Base-by-base conservation (phyloP, 768 basidiomycete genomes). In the Chalciporus piperatus region DNA sequence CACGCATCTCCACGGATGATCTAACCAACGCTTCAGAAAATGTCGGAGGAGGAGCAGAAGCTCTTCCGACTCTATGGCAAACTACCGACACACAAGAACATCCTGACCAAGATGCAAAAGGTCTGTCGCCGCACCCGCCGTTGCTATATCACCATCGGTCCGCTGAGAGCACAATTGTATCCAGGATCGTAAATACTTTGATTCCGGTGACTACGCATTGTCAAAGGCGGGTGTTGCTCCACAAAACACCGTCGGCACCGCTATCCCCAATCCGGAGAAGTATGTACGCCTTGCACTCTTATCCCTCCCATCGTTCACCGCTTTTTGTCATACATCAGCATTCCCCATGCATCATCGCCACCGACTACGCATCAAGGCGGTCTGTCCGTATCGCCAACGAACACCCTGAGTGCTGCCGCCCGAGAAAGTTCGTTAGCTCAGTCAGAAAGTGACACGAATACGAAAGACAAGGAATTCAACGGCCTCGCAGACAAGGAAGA, bases 161-260 rank as follows among this genome's bases (percentile, higher is more conserved):
- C 47, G 33, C 23, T 49, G 41, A 55, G 45, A 55, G 39, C 49
- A 37, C 35, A 27, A 14, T 51, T 56, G n/a, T 41, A 20, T 47
- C 33, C 60, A 98, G 95, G 96, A 99, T 66, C 90, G 97, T 64
- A 98, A 98, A 73, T 99, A 93, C 75, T 99, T 99, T 70, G 97
- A 98, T 73, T 98, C 96, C 50, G 97, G 97, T 51, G 97, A 99
- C 70, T 98, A 98, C 65, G 95, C 95, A 27, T 77, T 99, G 59
- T 93, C 92, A 45, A 98, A 98, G 71, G 97, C 97, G 3, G 89
- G 97, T 23, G 85, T 88, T 42, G 79, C 87, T n/a, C 86, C 91
- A 43, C 90, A 92, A 69, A 89, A 79, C 57, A 79, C 83, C 3
- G 92, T 98, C 49, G 97, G 97, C 25, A 98, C 95, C 9, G 91